Conservation (phyloP, 2,329 filamentous ascomycete species). For the Dothiorella sarmentorum region DNA sequence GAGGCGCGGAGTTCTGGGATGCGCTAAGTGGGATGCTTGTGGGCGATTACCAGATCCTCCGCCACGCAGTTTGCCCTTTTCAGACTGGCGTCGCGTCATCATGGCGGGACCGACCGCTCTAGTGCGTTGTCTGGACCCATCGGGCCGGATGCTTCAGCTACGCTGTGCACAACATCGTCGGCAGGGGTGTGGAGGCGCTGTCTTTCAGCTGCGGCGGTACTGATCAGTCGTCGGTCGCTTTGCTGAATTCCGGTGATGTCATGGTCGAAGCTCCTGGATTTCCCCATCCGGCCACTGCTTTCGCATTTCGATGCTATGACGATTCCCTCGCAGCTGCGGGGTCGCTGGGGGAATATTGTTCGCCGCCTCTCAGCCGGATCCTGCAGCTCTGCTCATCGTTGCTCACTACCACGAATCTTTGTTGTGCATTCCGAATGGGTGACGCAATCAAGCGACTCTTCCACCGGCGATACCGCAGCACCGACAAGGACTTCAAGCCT, state of each 20-base stretch:
- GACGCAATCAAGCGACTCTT: slow-evolving; percentile 8
- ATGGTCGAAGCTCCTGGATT: background rate
- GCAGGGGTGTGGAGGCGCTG: background rate
- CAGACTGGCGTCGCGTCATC: background rate
- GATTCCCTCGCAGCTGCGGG: background rate
- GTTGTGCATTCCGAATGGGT: background rate
- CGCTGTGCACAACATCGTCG: background rate
- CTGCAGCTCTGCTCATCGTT: background rate
- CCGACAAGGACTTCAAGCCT: background rate
- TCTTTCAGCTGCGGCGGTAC: background rate
- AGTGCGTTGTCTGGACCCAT: background rate
- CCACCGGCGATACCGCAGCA: background rate
- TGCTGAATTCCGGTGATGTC: background rate
- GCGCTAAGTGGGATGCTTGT: background rate
- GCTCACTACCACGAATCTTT: background rate
- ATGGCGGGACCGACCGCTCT: background rate
- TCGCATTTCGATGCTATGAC: background rate
- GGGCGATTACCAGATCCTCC: slow-evolving; percentile 2
- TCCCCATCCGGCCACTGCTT: background rate
- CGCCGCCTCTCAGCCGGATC: background rate
- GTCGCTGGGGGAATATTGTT: background rate
- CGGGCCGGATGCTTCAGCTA: background rate
- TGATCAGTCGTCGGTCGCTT: background rate
- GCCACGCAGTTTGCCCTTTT: background rate
- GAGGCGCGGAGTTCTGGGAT: too few species aligned